A percentile compares a stretch with the other conserved stretches of the same genome.
These are phyloP conservation scores for Quillaja saponaria DNA, from an alignment of 306 rosid species.

Conservation along the genomic window DNA sequence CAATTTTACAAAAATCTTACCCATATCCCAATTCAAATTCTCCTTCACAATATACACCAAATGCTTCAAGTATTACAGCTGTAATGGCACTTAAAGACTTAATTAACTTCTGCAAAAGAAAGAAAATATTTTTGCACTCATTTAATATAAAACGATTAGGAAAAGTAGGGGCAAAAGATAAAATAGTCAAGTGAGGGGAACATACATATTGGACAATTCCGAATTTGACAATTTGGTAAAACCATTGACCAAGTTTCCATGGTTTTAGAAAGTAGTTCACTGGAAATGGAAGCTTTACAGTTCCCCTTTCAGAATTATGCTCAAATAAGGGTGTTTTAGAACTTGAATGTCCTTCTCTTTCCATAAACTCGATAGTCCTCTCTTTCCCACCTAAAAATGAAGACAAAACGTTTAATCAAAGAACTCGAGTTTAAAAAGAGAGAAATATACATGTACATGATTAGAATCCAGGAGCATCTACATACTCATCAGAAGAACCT, in stretches of 20 bases:
- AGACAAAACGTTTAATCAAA: background rate
- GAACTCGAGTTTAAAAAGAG: background rate
- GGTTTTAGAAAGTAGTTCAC: slow-evolving; percentile 76
- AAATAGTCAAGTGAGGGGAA: slow-evolving; percentile 27
- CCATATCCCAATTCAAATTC: slow-evolving; percentile 90
- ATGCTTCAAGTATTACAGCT: slow-evolving; percentile 92
- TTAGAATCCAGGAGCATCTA: background rate
- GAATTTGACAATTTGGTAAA: slow-evolving; percentile 87
- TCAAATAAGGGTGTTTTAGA: slow-evolving; percentile 69
- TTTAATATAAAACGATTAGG: slow-evolving; percentile 25
- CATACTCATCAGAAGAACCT: background rate
- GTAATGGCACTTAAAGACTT: slow-evolving; percentile 75
- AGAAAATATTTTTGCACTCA: slow-evolving; percentile 23
- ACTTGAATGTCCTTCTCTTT: slow-evolving; percentile 76
- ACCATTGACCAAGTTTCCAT: slow-evolving; percentile 83
- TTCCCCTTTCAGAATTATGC: slow-evolving; percentile 57
- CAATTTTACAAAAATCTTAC: slow-evolving; percentile 49
- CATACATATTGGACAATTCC: slow-evolving; percentile 99
- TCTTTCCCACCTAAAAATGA: slow-evolving; percentile 78
- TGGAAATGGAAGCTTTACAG: slow-evolving; percentile 83
- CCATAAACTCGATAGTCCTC: slow-evolving; percentile 85
- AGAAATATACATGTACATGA: background rate
- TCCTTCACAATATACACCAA: slow-evolving; percentile 89
- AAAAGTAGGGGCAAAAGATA: slow-evolving; percentile 9
- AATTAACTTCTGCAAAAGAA: slow-evolving; percentile 78